Evolutionary conservation across 345 rosid genomes (phyloP), one percentile per base, ranked within the genome.

Genomic region (Camelina sativa): DNA sequence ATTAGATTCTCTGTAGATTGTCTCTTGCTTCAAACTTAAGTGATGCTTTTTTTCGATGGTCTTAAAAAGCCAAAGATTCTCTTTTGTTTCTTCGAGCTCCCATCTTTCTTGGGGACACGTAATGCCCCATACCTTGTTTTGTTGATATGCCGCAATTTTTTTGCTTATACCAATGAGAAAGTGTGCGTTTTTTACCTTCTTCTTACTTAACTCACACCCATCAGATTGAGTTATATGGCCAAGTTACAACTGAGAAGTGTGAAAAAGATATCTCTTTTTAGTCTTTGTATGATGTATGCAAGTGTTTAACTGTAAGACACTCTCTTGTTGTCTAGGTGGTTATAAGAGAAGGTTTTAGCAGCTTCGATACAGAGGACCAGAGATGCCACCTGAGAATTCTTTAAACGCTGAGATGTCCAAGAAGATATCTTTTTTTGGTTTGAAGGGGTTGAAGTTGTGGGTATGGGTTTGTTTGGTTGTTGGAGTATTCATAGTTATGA

Each of bases 391-490:
- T 41, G 85, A 86, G 66, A 83, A 81, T 79, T 84, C 87, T 41
- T 76, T 95, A 73, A 89, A 87, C 71, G 81, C 89, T 16, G 90
- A 90, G 53, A 78, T 95, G 68, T 87, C 97, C 3, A 86, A 84
- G 86, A 95, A 82, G 83, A 87, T 95, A 23, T 79, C 90, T 6
- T 63, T 91, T 80, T 86, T 95, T 69, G 99, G 99, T 83, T 74
- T 95, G 28, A 95, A 90, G 72, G 98, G 99, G 70, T 78, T 95
- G 52, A 89, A 92, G 69, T 74, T 92, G 54, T 95, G 97, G 97
- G 97, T 90, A 58, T 81, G 93, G 87, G 87, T 95, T 35, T 88
- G 97, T 51, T 66, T 89, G 72, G 82, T 86, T 9, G 96, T 95
- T 46, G 93, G 87, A 62, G 84, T 76, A 22, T 90, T 89, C 83